Evolutionary conservation across 1,139 yeast species (phyloP), one percentile per base, ranked within the genome.

Genomic region (Debaryomyces nepalensis): DNA sequence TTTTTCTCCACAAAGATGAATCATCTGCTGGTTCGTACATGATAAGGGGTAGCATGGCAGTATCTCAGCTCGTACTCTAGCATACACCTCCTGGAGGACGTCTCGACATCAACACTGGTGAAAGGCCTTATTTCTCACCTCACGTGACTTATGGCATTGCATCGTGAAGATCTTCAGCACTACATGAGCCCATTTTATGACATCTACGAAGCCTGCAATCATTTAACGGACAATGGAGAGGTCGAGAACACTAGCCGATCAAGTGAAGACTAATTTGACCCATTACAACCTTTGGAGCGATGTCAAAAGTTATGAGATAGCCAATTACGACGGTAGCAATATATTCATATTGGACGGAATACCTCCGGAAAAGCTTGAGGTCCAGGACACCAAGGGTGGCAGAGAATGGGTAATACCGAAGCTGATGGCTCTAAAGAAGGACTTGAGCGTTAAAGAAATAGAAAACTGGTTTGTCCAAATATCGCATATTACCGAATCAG

Each of bases 271-370:
- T 32, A 81, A 81, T 54, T 67, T 83, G 29, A 62, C 73, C 2
- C 77, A 80, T 50, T 80, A 79, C 54, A 78, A 77, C 51, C 63
- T 71, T 23, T 82, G 87, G 87, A 61, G 66, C 0, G 52, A 66
- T 5, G 76, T 81, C 0, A 37, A 51, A 11, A 53, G 60, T 4
- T 59, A 60, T 41, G 38, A 41, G n/a, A 15, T 49, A 15, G 27
- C 27, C 20, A 33, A 12, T 26, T 14, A 20, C 16, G 33, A 24
- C 10, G 37, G 26, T 9, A 24, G 15, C 5, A 12, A 11, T 14
- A 16, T 33, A 5, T 32, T 26, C 11, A 40, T 66, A 5, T 37
- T 69, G 4, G 51, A 61, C 3, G 76, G 75, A 2, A 23, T 41
- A 15, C 74, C 75, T 2, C 68, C 70, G 0, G 44, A 53, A 14